phyloP scores from a whole-genome alignment of 805 yeast genomes.

The Wickerhamomyces alni region DNA sequence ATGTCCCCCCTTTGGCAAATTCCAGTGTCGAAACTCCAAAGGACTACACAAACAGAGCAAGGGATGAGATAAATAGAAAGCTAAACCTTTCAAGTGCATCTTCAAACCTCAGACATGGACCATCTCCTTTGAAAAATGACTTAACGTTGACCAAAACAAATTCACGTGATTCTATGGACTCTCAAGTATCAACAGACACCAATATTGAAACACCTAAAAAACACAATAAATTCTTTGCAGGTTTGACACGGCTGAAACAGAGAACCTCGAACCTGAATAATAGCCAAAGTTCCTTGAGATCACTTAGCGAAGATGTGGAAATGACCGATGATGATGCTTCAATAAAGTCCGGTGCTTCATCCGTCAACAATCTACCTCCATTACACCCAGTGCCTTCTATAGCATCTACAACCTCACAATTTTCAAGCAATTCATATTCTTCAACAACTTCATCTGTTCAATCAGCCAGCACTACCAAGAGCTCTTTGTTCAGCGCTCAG shows the following conservation, averaged over 20 bases:
- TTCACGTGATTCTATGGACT: conserved; percentile 19
- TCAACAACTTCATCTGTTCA: conserved; percentile 5
- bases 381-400: conserved; percentile 22
- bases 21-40: conserved; percentile 20
- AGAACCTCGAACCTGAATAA: background rate
- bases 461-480: conserved; percentile 6
- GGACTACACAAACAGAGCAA: conserved; percentile 24
- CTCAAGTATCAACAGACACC: conserved; percentile 9
- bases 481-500: conserved; percentile 17
- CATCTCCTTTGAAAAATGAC: conserved; percentile 24
- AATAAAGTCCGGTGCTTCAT: conserved; percentile 1
- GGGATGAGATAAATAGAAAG: conserved; percentile 23
- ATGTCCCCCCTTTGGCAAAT: conserved; percentile 17
- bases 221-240: background rate
- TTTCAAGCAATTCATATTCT: conserved; percentile 5
- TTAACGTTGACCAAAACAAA: conserved; percentile 16
- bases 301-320: conserved; percentile 9
- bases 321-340: conserved; percentile 9
- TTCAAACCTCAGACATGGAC: conserved; percentile 21
- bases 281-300: background rate
- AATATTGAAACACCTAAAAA: background rate
- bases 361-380: conserved; percentile 13
- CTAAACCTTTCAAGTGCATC: conserved; percentile 12
- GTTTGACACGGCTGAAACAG: background rate
- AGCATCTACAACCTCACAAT: conserved; percentile 9